Evolutionary conservation across 306 rosid species (phyloP).

Genomic region (Sechiopsis laciniata): DNA sequence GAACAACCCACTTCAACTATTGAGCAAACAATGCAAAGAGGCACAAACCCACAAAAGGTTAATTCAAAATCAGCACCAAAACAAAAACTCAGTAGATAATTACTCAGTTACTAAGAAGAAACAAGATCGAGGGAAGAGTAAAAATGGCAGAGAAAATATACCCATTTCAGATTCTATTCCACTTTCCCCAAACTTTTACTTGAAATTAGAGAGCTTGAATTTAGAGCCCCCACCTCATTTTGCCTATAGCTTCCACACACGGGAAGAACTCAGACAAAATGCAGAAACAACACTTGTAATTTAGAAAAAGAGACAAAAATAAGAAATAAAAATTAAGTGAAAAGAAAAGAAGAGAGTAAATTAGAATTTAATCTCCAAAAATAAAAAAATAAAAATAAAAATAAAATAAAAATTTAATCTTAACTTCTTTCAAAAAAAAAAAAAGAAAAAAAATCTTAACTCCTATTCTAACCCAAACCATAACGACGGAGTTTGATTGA

Average conservation of each 20-base stretch:
- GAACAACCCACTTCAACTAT: slow-evolving; percentile 31
- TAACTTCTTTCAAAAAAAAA: too few relatives aligned
- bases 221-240: slow-evolving; percentile 26
- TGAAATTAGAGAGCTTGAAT: slow-evolving; percentile 34
- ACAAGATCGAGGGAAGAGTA: slow-evolving; percentile 31
- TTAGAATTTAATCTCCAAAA: too few relatives aligned
- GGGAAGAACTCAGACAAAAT: slow-evolving; percentile 18
- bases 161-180: slow-evolving; percentile 79
- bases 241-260: too few relatives aligned
- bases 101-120: slow-evolving; percentile 20
- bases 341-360: slow-evolving; percentile 31
- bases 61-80: slow-evolving; percentile 9
- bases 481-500: too few relatives aligned
- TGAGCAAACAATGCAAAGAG: slow-evolving; percentile 24
- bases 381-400: too few relatives aligned
- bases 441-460: too few relatives aligned
- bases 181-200: slow-evolving; percentile 43
- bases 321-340: too few relatives aligned
- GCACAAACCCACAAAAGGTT: neutral
- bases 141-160: slow-evolving; percentile 60
- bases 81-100: slow-evolving; percentile 14
- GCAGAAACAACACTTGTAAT: neutral
- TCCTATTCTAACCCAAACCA: too few relatives aligned
- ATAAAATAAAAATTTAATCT: too few relatives aligned
- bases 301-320: neutral